Percentiles rank a stretch among this genome's conserved stretches.
Conservation (phyloP, 768 basidiomycete species). For the Tylopilus subfusipes region DNA sequence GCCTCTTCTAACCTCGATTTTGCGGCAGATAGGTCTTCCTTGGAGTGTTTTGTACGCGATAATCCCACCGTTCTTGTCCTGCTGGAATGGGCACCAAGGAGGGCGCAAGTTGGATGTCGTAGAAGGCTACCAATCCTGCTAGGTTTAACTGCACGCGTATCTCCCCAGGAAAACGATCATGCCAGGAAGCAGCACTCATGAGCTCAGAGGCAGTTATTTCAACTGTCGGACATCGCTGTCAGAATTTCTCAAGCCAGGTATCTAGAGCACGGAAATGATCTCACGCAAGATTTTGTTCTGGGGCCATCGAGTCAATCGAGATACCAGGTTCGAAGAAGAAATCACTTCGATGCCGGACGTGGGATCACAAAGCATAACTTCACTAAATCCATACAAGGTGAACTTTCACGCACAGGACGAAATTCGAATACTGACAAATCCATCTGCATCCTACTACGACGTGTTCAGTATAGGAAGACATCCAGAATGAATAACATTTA, state of each 20-base stretch:
- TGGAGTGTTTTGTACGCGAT: conserved; percentile 14
- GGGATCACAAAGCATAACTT: conserved; percentile 37
- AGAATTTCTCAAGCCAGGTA: no score
- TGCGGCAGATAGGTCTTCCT: conserved; percentile 9
- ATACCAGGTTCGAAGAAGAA: conserved; percentile 17
- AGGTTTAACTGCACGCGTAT: conserved; percentile 21
- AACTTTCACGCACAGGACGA: not conserved
- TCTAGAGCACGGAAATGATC: no score
- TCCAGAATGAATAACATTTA: not conserved
- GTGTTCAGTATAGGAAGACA: not conserved
- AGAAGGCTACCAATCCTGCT: conserved; percentile 23
- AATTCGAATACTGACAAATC: conserved; percentile 31
- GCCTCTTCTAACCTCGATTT: no score
- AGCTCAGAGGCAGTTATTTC: conserved; percentile 12
- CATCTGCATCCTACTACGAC: conserved; percentile 29
- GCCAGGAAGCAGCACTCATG: conserved; percentile 21
- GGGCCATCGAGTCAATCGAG: no score
- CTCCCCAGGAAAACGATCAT: conserved; percentile 26
- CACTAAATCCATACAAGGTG: conserved; percentile 24
- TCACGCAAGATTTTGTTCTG: no score
- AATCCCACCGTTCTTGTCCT: conserved; percentile 18
- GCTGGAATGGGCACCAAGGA: conserved; percentile 14
- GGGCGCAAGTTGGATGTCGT: conserved; percentile 22
- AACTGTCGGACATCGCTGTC: no score
- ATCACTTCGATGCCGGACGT: conserved; percentile 25